Conservation (phyloP, 2,329 filamentous ascomycete genomes). For the Colletotrichum horii region DNA sequence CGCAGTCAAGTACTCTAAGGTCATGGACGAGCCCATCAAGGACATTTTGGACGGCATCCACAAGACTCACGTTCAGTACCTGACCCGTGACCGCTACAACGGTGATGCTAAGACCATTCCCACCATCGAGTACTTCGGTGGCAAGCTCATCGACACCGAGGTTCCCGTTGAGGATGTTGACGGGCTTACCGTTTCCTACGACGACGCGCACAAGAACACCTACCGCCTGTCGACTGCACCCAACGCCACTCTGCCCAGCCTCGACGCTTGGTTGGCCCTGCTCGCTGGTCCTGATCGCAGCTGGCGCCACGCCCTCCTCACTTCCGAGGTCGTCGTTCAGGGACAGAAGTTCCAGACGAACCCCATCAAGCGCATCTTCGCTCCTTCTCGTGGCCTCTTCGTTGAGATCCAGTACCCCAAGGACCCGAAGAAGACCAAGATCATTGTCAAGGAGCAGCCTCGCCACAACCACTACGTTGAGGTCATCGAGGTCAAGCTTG, state of each 20-base stretch:
- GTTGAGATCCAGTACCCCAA: conserved; percentile 87
- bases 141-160: conserved; percentile 76
- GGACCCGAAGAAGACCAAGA: conserved; percentile 81
- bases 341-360: conserved; percentile 98
- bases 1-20: conserved; percentile 86
- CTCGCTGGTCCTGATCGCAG: conserved; percentile 86
- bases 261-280: conserved; percentile 86
- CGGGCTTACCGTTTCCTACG: conserved; percentile 82
- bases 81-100: conserved; percentile 81
- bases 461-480: conserved; percentile 86
- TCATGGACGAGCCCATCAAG: conserved; percentile 92
- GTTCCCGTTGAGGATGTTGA: conserved; percentile 77
- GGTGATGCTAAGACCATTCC: conserved; percentile 78
- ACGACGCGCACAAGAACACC: conserved; percentile 78
- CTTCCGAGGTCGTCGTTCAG: conserved; percentile 91
- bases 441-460: conserved; percentile 86
- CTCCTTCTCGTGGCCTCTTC: conserved; percentile 82
- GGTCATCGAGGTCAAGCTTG: conserved; percentile 84
- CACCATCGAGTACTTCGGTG: conserved; percentile 92
- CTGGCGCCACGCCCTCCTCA: conserved; percentile 94
- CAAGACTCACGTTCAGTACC: conserved; percentile 79
- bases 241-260: conserved; percentile 74
- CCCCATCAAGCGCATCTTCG: conserved; percentile 89
- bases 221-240: conserved; percentile 83
- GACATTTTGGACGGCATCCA: conserved; percentile 94